phyloP scores from a whole-genome alignment of 441 rosid species.

The Euphorbia schlechtendalii region DNA sequence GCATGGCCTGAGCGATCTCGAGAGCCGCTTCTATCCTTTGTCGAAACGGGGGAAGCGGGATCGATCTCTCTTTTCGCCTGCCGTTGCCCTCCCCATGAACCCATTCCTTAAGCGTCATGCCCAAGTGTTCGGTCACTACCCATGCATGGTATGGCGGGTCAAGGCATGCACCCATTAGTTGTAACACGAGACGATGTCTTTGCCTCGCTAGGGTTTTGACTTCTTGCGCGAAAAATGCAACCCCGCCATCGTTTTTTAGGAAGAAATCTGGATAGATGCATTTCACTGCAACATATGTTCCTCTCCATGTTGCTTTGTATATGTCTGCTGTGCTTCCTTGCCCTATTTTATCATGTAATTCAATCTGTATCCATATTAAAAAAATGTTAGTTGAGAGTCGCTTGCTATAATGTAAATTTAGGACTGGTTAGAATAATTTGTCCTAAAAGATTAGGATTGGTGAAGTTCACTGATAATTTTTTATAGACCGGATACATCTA shows the following conservation, averaged over 20 bases:
- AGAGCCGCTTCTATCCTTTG: conserved; percentile 34
- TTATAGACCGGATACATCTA: no score
- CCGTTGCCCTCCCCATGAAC: conserved; percentile 34
- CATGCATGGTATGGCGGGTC: conserved; percentile 46
- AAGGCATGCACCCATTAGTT: conserved; percentile 48
- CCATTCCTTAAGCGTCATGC: conserved; percentile 49
- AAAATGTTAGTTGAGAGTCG: no score
- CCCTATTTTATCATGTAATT: conserved; percentile 34
- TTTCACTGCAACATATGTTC: conserved; percentile 52
- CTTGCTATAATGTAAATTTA: no score
- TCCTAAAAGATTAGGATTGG: no score
- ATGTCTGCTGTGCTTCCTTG: conserved; percentile 51
- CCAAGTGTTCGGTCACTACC: conserved; percentile 42
- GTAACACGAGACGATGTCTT: conserved; percentile 43
- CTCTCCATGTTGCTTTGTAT: conserved; percentile 43
- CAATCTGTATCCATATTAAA: conserved; percentile 28
- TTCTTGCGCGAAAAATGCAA: conserved; percentile 43
- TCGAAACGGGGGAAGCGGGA: conserved; percentile 33
- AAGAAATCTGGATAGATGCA: conserved; percentile 41
- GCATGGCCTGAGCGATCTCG: conserved; percentile 62
- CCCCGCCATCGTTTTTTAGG: conserved; percentile 27
- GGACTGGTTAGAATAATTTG: no score
- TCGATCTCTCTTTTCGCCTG: conserved; percentile 24
- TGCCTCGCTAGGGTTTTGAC: conserved; percentile 44
- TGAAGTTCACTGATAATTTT: no score